Evolutionary conservation across 768 basidiomycete genomes (phyloP), one percentile per base, ranked within the genome.

Genomic region (Boletus eberwhitei): DNA sequence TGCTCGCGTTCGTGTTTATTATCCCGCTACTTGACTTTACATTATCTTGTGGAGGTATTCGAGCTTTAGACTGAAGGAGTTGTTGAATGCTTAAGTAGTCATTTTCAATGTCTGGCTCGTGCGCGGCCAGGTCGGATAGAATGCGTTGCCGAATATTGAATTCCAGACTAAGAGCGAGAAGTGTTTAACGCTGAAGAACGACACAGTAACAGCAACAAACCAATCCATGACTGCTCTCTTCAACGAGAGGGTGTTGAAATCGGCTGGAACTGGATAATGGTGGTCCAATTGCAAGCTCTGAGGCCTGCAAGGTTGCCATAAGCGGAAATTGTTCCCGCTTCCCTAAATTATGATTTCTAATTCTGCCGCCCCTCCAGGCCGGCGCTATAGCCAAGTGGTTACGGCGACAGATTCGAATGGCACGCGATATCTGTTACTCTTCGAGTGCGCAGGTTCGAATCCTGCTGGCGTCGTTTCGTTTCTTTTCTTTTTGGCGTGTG

Each of bases 81-180:
- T 82, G 74, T 60, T 81, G 77, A 8, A 82, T 79, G 55, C 76
- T 74, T 17, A 72, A 60, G 9, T 79, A 60, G 60, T 79, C 77
- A 21, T 79, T 79, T 52, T 77, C 72, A 22, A 74, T 71, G 32
- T 78, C 75, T 17, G 78, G 77, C 49, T 80, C 72, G 61, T 79
- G 82, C 19, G 75, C 73, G 5, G 87, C 88, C 52, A 93, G 78
- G 71, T 93, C 89, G 24, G 84, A 80, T 21, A 92, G 69, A 55
- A 93, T 87, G 54, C 79, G 78, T 60, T 89, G 88, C 57, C 84
- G 86, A 49, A 91, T 84, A 66, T 89, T 86, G 21, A 93, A 71
- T 67, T 93, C 90, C 17, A 93, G 74, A 66, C 90, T 92, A 59
- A 40, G 2, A 24, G 12, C 2, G 19, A 26, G 16, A 34, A 14